phyloP scores from a whole-genome alignment of 2,329 filamentous ascomycete genomes.

The Aureobasidium sp. region DNA sequence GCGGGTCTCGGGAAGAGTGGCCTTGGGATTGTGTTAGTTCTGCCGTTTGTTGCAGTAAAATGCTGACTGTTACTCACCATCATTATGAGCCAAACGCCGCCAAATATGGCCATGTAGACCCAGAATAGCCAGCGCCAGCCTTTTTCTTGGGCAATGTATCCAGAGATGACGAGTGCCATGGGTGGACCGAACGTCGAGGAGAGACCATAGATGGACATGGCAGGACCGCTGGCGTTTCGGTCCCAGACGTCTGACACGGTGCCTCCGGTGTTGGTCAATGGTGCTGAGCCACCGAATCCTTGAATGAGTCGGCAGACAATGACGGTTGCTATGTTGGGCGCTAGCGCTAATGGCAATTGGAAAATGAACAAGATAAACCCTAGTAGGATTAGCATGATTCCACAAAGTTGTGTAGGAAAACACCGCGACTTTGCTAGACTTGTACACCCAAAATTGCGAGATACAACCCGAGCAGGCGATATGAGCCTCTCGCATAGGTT shows the following conservation, averaged over 20 bases:
- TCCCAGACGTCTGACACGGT: slow-evolving; percentile 30
- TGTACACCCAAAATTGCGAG: no score
- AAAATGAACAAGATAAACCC: slow-evolving; percentile 28
- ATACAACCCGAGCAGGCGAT: no score
- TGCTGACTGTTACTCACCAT: slow-evolving; percentile 7
- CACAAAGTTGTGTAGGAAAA: no score
- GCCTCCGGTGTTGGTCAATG: slow-evolving; percentile 30
- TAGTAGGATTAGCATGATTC: no score
- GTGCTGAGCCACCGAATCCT: slow-evolving; percentile 28
- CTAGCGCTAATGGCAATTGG: slow-evolving; percentile 20
- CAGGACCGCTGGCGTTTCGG: slow-evolving; percentile 26
- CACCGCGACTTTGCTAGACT: no score
- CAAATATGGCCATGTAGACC: slow-evolving; percentile 24
- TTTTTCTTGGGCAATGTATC: slow-evolving; percentile 26
- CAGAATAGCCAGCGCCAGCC: slow-evolving; percentile 24
- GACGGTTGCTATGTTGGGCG: slow-evolving; percentile 18
- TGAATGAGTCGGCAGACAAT: slow-evolving; percentile 27
- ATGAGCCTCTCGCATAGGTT: no score
- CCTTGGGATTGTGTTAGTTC: not conserved
- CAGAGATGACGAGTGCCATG: slow-evolving; percentile 30
- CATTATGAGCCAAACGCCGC: slow-evolving; percentile 22
- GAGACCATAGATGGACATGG: slow-evolving; percentile 32
- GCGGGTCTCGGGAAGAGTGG: slow-evolving; percentile 25
- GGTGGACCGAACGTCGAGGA: slow-evolving; percentile 32
- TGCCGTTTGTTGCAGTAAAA: not conserved